These are phyloP conservation scores for Tilletia caries DNA, from an alignment of 1,284 basidiomycete species.

Conservation along the genomic window DNA sequence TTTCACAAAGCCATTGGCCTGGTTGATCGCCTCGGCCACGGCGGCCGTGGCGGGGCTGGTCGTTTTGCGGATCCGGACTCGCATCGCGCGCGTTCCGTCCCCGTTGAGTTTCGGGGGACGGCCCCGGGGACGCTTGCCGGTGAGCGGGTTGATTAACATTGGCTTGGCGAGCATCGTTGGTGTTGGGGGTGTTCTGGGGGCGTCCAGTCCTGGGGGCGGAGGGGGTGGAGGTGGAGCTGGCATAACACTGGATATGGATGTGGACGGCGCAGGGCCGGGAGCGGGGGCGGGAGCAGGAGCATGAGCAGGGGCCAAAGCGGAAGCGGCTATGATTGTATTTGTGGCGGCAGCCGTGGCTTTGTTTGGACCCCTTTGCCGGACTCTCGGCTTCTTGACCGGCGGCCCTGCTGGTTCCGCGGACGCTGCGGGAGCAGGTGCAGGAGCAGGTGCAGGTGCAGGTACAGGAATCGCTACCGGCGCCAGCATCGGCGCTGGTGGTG, in stretches of 20 bases:
- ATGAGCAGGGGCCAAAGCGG: too few relatives aligned
- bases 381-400: background rate
- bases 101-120: conserved; percentile 2
- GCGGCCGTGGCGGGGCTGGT: background rate
- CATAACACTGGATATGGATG: too few relatives aligned
- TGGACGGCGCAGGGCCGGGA: too few relatives aligned
- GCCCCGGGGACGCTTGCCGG: conserved; percentile 5
- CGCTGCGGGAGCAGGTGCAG: too few relatives aligned
- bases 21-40: conserved; percentile 6
- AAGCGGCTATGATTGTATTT: background rate
- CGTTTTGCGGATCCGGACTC: conserved; percentile 3
- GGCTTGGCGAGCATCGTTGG: background rate
- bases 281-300: too few relatives aligned
- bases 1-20: conserved; percentile 9
- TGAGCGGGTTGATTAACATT: background rate
- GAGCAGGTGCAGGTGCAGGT: too few relatives aligned
- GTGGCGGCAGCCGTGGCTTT: background rate
- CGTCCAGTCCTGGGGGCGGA: background rate
- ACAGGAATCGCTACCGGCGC: background rate
- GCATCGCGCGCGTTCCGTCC: background rate
- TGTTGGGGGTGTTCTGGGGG: background rate
- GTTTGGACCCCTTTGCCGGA: background rate
- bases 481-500: background rate
- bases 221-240: background rate
- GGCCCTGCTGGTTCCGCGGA: background rate